Conservation (phyloP, 495 filamentous ascomycete genomes). For the Aspergillus sparsus region DNA sequence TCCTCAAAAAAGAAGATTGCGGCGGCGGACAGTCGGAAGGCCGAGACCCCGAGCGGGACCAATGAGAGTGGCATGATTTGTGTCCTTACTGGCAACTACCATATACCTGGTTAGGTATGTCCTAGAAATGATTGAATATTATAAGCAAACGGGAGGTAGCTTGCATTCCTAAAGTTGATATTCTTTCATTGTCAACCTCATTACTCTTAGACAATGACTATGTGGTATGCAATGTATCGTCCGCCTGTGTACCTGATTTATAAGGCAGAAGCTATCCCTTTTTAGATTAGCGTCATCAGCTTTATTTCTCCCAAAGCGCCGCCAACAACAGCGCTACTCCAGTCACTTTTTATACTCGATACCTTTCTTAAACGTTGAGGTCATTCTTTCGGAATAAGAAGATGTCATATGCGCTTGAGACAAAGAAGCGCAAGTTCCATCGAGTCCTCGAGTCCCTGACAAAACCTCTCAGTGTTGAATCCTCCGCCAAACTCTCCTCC, state of each 20-base stretch:
- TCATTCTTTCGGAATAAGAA: constrained; percentile 7
- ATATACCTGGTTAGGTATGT: neutral
- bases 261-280: constrained; percentile 21
- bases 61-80: constrained; percentile 25
- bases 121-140: too few relatives aligned
- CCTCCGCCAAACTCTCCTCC: constrained; percentile 36
- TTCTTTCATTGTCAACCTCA: neutral
- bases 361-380: neutral
- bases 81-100: neutral
- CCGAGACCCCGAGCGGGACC: constrained; percentile 17
- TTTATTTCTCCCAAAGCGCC: constrained; percentile 3
- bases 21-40: constrained; percentile 18
- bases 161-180: too few relatives aligned
- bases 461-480: constrained; percentile 27
- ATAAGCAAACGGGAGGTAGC: too few relatives aligned
- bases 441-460: constrained; percentile 58
- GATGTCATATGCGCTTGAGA: constrained; percentile 55
- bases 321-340: constrained; percentile 4
- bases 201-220: neutral
- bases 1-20: constrained; percentile 19
- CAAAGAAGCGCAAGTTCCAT: constrained; percentile 58
- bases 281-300: constrained; percentile 16
- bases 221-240: neutral
- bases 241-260: neutral
- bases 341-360: neutral